phyloP scores from a whole-genome alignment of 108 stramenopile genomes.

The Skeletonema costatum region DNA sequence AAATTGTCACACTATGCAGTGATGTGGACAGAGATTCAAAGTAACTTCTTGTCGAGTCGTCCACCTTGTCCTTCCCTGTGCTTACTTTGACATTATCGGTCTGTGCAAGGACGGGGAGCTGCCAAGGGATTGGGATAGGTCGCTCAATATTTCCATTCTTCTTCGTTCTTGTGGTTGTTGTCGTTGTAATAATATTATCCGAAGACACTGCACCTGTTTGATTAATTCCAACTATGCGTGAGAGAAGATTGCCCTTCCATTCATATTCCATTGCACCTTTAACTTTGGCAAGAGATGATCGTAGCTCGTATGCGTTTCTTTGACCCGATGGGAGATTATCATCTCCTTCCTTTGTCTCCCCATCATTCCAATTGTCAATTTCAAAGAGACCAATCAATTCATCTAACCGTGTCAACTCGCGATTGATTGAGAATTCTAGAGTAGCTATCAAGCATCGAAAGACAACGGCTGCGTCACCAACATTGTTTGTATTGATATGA shows the following conservation, averaged over 20 bases:
- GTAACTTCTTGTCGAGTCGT: not conserved
- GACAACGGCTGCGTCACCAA: constrained; percentile 37
- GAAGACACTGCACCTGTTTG: not conserved
- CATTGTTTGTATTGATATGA: constrained; percentile 27
- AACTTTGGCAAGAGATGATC: not conserved
- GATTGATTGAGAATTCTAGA: constrained; percentile 15
- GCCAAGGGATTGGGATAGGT: constrained; percentile 37
- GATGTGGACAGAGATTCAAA: constrained; percentile 22
- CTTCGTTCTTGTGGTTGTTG: constrained; percentile 27
- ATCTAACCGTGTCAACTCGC: constrained; percentile 20
- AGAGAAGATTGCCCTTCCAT: constrained; percentile 28
- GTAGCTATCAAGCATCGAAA: constrained; percentile 33
- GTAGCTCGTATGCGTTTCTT: not conserved
- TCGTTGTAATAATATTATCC: constrained; percentile 15
- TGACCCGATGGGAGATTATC: not conserved
- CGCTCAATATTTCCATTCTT: constrained; percentile 44
- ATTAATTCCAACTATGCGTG: constrained; percentile 32
- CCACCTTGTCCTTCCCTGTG: no score
- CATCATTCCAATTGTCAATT: constrained; percentile 11
- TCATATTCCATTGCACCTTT: constrained; percentile 19
- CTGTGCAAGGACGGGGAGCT: constrained; percentile 29
- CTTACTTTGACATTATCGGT: not conserved
- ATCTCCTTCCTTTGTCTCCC: not conserved
- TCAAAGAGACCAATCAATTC: constrained; percentile 10
- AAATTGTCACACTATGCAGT: constrained; percentile 33